Base-by-base conservation (phyloP, 202 grass and related monocot genomes). In the Sporobolus alterniflorus region DNA sequence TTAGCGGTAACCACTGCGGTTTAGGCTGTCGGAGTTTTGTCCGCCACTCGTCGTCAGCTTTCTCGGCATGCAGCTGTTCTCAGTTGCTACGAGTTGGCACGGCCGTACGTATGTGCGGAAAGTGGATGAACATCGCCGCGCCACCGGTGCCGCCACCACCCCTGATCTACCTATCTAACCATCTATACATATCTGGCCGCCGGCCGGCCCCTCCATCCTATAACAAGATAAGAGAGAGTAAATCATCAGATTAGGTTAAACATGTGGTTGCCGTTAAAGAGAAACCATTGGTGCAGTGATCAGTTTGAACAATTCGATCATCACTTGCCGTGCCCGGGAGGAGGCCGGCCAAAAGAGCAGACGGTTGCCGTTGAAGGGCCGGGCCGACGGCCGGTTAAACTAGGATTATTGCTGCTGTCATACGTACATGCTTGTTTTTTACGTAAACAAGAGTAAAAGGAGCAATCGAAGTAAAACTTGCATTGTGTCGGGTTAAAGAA, bases 361-460 rank as follows among this genome's bases (percentile, higher is more conserved):
- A 20, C 50, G 67, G 59, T 80, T 60, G 22, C 86, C 74, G 74
- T 78, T 67, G 20, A 17, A 80, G 11, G 40, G 71, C 51, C 70
- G 84, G 84, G 62, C 80, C 86, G 80, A 74, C 80, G 41, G 41
- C 14, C 68, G 42, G 81, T 69, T 84, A 70, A 80, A 89, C 50
- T 55, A n/a, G n/a, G n/a, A 87, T 64, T 24, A 20, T 54, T 26
- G 10, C 20, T 41, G 25, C 62, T 50, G 70, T 65, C 70, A 49
- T 84, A 39, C 36, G 36, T 39, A 13, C 4, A 41, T 20, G 57
- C 9, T 42, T 55, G n/a, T 73, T 32, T 63, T 24, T 50, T 4
- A 13, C 42, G 20, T 20, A 26, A 64, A 25, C 55, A 48, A 48
- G 44, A 18, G 43, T 28, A 28, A 29, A 20, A 34, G 55, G 20